Evolutionary conservation across 257 asterid species (phyloP).

Genomic region (Apocynum venetum): DNA sequence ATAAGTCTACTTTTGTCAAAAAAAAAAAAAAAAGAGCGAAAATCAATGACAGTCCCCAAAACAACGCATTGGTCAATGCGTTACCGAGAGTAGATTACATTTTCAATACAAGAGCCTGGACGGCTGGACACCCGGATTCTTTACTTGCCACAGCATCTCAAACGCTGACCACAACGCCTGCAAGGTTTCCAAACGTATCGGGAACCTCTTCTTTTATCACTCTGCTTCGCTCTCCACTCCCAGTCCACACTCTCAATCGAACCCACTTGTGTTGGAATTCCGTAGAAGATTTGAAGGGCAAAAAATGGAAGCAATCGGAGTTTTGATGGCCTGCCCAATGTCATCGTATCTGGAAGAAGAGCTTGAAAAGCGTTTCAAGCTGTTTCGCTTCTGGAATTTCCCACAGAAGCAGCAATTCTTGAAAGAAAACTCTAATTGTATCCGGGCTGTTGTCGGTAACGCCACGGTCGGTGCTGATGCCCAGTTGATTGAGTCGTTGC

Average conservation of each 20-base stretch:
- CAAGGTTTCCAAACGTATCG: not conserved
- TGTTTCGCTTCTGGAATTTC: slow-evolving; percentile 59
- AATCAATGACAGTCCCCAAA: too few species aligned
- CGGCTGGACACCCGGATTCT: too few species aligned
- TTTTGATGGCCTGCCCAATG: slow-evolving; percentile 60
- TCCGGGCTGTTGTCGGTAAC: slow-evolving; percentile 71
- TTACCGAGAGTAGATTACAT: too few species aligned
- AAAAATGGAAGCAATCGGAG: slow-evolving; percentile 59
- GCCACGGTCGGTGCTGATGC: slow-evolving; percentile 49
- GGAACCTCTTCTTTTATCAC: not conserved
- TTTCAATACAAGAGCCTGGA: too few species aligned
- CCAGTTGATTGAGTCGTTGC: slow-evolving; percentile 56
- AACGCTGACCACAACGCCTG: not conserved
- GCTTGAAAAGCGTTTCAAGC: slow-evolving; percentile 64
- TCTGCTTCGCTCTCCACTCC: not conserved
- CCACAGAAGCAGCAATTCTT: slow-evolving; percentile 45
- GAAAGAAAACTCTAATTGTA: slow-evolving; percentile 41
- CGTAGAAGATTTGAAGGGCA: not conserved
- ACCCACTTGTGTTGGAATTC: not conserved
- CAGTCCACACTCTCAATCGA: not conserved
- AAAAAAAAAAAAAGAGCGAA: too few species aligned
- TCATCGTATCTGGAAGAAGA: slow-evolving; percentile 55
- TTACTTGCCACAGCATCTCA: not conserved
- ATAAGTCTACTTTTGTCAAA: too few species aligned
- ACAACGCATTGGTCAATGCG: too few species aligned